These are phyloP conservation scores for Nepenthes gracilis DNA, from an alignment of 148 eudicot species.

Conservation along the genomic window DNA sequence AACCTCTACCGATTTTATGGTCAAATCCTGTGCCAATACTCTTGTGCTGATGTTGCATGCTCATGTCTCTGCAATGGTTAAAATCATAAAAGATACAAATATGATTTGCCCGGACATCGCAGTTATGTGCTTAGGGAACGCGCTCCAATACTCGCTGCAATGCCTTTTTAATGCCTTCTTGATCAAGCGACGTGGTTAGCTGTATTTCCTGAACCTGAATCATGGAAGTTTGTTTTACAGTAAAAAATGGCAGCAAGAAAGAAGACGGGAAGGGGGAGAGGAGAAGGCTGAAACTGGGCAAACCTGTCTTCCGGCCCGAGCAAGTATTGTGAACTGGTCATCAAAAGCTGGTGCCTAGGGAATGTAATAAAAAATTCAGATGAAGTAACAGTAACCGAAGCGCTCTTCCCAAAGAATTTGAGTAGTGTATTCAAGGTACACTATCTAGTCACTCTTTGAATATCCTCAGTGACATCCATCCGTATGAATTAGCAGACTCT, in stretches of 20 bases:
- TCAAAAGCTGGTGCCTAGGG: conserved; percentile 67
- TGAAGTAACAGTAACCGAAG: not conserved
- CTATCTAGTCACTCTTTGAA: not conserved
- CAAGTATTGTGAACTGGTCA: conserved; percentile 65
- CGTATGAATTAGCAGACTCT: no score
- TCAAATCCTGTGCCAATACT: no score
- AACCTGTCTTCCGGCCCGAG: conserved; percentile 98
- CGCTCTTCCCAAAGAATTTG: not conserved
- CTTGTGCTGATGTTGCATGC: no score
- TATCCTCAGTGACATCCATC: not conserved
- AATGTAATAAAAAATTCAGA: not conserved
- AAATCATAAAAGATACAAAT: no score
- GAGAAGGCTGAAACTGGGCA: not conserved
- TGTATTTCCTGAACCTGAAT: conserved; percentile 91
- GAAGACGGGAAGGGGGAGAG: not conserved
- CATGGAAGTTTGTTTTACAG: not conserved
- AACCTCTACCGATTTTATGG: no score
- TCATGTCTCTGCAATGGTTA: no score
- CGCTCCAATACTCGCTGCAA: conserved; percentile 77
- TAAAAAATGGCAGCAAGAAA: not conserved
- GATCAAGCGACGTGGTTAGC: conserved; percentile 72
- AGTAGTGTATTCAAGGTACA: not conserved
- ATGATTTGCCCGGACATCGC: no score
- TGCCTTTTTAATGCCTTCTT: conserved; percentile 85
- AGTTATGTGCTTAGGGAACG: conserved; percentile 35